A percentile compares a stretch with the other conserved stretches of the same genome.
These are phyloP conservation scores for Betula pendula DNA, from an alignment of 306 rosid genomes.

Conservation along the genomic window DNA sequence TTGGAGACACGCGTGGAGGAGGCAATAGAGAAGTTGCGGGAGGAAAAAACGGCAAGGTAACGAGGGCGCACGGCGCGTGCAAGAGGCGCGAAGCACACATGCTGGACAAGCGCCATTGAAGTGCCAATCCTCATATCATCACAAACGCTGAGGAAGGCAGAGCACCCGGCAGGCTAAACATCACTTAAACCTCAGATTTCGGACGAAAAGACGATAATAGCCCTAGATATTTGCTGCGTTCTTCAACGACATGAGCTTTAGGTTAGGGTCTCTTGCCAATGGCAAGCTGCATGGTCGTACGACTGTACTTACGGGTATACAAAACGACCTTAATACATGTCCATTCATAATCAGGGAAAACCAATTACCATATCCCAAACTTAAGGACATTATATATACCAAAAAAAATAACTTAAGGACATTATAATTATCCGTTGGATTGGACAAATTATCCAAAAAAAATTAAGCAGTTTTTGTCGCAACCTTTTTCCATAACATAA, in stretches of 20 bases:
- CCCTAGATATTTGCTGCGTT: neutral
- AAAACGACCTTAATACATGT: too few relatives aligned
- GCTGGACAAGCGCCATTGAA: constrained; percentile 67
- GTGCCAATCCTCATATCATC: constrained; percentile 44
- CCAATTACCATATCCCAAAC: too few relatives aligned
- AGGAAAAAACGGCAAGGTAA: constrained; percentile 23
- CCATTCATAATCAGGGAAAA: too few relatives aligned
- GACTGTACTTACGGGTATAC: too few relatives aligned
- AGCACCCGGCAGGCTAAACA: neutral
- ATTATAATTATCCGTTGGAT: too few relatives aligned
- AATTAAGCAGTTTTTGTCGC: too few relatives aligned
- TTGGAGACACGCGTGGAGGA: constrained; percentile 30
- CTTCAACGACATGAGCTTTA: neutral
- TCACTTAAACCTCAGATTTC: constrained; percentile 37
- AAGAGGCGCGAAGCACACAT: constrained; percentile 56
- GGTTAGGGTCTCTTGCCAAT: neutral
- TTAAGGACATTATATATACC: too few relatives aligned
- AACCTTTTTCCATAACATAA: too few relatives aligned
- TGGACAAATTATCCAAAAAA: too few relatives aligned
- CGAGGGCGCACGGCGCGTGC: constrained; percentile 57
- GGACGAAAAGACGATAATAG: neutral
- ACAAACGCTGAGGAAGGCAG: neutral
- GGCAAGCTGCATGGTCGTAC: too few relatives aligned
- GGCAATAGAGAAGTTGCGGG: constrained; percentile 32
- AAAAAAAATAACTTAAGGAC: too few relatives aligned